These are phyloP conservation scores for Mariannaea elegans DNA, from an alignment of 2,329 filamentous ascomycete genomes.

Conservation along the genomic window DNA sequence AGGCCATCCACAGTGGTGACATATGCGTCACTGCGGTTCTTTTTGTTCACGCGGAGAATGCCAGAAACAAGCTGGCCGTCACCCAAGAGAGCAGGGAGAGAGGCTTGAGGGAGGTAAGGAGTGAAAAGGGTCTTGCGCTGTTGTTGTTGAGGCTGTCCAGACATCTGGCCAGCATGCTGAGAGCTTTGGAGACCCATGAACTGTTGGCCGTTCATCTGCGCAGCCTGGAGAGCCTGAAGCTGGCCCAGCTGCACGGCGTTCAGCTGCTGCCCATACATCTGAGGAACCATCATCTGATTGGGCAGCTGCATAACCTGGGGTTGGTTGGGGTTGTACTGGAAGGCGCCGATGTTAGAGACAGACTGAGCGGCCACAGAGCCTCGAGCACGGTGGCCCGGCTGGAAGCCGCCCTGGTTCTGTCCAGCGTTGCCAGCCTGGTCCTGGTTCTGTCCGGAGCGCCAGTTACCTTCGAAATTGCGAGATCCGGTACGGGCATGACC, in stretches of 20 bases:
- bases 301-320: conserved; percentile 88
- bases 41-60: conserved; percentile 98
- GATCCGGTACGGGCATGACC: conserved; percentile 86
- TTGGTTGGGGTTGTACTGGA: conserved; percentile 85
- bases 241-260: conserved; percentile 90
- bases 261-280: conserved; percentile 88
- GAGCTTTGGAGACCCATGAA: conserved; percentile 74
- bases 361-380: conserved; percentile 83
- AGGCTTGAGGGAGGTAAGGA: conserved; percentile 94
- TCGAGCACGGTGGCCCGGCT: conserved; percentile 89
- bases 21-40: conserved; percentile 98
- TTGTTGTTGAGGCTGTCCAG: conserved; percentile 79
- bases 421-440: conserved; percentile 59
- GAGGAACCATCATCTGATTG: conserved; percentile 85
- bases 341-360: conserved; percentile 82
- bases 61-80: conserved; percentile 96
- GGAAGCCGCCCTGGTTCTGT: conserved; percentile 75
- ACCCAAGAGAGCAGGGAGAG: conserved; percentile 85
- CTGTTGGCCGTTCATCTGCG: conserved; percentile 81
- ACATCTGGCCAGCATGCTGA: conserved; percentile 76
- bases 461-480: conserved; percentile 97
- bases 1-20: conserved; percentile 89
- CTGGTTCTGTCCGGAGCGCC: conserved; percentile 79
- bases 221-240: conserved; percentile 90
- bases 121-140: conserved; percentile 99